Evolutionary conservation across 129 eudicot genomes (phyloP).

Genomic region (Mikania micrantha): DNA sequence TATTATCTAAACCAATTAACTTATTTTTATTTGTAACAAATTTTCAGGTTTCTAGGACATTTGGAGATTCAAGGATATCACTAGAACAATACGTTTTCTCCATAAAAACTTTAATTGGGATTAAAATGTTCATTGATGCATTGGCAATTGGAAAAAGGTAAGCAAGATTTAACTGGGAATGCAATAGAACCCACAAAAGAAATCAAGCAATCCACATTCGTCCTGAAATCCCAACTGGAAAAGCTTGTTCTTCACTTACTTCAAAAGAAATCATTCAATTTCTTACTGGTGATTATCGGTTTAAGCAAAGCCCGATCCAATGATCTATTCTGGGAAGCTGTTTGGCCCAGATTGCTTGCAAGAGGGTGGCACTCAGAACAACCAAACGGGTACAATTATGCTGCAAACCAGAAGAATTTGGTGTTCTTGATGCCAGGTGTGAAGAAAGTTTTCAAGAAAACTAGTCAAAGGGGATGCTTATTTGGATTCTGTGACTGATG

Average conservation of each 20-base stretch:
- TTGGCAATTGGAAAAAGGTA: constrained; percentile 69
- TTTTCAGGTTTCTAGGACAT: constrained; percentile 56
- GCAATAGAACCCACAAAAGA: constrained; percentile 44
- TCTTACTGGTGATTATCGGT: constrained; percentile 40
- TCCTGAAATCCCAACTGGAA: constrained; percentile 53
- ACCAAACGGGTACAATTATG: constrained; percentile 1
- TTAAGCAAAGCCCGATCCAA: not conserved
- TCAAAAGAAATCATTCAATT: constrained; percentile 45
- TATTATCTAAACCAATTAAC: not conserved
- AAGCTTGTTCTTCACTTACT: constrained; percentile 61
- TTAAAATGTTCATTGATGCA: constrained; percentile 44
- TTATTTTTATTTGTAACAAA: not conserved
- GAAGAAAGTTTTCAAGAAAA: not conserved
- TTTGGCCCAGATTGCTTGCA: not conserved
- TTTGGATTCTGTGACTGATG: not conserved
- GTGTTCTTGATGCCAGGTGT: not conserved
- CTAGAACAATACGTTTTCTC: constrained; percentile 50
- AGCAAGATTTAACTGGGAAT: constrained; percentile 59
- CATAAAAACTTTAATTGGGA: constrained; percentile 50
- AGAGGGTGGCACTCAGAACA: not conserved
- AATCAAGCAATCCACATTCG: constrained; percentile 35
- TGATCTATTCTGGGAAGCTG: not conserved
- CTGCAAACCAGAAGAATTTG: not conserved
- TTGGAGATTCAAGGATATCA: constrained; percentile 39
- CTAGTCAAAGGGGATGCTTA: not conserved